A percentile compares a stretch with the other conserved stretches of the same genome.
Conservation (phyloP, 208 protist species). For the Strigomonas oncopelti region DNA sequence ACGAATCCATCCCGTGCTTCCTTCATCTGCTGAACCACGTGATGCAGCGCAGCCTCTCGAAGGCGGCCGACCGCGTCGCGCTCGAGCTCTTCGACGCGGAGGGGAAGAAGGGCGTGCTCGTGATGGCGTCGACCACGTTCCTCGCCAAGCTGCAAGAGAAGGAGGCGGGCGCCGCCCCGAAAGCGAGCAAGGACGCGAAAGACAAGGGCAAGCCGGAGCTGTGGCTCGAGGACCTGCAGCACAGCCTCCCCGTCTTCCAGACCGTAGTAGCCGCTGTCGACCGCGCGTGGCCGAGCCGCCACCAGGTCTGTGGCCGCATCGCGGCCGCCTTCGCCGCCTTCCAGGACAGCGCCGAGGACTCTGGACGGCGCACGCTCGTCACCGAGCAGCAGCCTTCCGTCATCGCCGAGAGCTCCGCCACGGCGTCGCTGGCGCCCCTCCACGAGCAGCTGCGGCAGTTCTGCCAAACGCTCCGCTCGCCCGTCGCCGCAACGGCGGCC, state of each 20-base stretch:
- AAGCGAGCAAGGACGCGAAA: conserved; percentile 6
- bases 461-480: conserved; percentile 34
- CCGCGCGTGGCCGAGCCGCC: conserved; percentile 26
- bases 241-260: conserved; percentile 44
- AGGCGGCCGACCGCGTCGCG: conserved; percentile 76
- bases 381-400: conserved; percentile 14
- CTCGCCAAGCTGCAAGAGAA: conserved; percentile 43
- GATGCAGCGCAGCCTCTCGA: conserved; percentile 81
- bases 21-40: conserved; percentile 81
- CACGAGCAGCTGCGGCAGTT: conserved; percentile 54
- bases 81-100: conserved; percentile 48
- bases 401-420: conserved; percentile 28
- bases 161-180: conserved; percentile 9
- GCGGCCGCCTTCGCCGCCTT: conserved; percentile 1
- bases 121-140: conserved; percentile 54
- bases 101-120: conserved; percentile 57
- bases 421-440: conserved; percentile 8
- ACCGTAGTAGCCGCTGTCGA: conserved; percentile 32
- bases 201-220: conserved; percentile 24
- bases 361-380: background rate
- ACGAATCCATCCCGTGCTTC: conserved; percentile 69
- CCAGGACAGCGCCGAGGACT: background rate
- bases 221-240: conserved; percentile 51
- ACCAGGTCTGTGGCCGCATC: conserved; percentile 6
- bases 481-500: conserved; percentile 30